A percentile compares a stretch with the other conserved stretches of the same genome.
These are phyloP conservation scores for Phallus indusiatus DNA, from an alignment of 768 basidiomycete species.

Conservation along the genomic window DNA sequence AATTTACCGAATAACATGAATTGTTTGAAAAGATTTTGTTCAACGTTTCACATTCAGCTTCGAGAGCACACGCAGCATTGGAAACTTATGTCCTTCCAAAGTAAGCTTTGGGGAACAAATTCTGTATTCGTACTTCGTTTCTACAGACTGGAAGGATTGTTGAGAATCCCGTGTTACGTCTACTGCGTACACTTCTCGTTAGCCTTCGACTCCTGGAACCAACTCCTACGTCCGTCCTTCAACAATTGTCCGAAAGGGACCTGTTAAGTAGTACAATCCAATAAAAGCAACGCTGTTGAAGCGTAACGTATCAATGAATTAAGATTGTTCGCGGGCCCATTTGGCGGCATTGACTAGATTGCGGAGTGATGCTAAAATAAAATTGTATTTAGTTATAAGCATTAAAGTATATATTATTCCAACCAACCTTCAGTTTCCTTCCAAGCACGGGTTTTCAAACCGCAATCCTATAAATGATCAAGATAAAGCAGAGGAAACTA, in stretches of 20 bases:
- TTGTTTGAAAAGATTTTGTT: no score
- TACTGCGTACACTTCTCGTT: slow-evolving; percentile 10
- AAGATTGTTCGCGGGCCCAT: slow-evolving; percentile 85
- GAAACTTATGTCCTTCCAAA: background rate
- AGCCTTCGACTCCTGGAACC: slow-evolving; percentile 2
- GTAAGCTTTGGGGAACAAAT: background rate
- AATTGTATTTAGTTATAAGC: slow-evolving; percentile 5
- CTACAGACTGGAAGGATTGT: slow-evolving; percentile 10
- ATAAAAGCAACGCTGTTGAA: slow-evolving; percentile 80
- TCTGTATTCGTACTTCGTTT: background rate
- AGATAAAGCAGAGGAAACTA: background rate
- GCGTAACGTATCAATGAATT: slow-evolving; percentile 46
- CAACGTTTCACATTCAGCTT: no score
- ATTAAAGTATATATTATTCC: slow-evolving; percentile 1
- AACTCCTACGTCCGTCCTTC: background rate
- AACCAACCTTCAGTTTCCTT: slow-evolving; percentile 79
- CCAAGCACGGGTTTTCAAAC: slow-evolving; percentile 98
- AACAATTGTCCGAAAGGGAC: background rate
- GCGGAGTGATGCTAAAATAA: slow-evolving; percentile 49
- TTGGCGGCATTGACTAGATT: slow-evolving; percentile 89
- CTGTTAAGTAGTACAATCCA: background rate
- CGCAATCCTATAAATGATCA: slow-evolving; percentile 58
- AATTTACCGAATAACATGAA: no score
- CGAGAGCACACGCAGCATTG: no score
- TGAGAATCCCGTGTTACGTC: slow-evolving; percentile 11